Conservation (phyloP, 2,329 filamentous ascomycete genomes). For the Fusarium sp. region DNA sequence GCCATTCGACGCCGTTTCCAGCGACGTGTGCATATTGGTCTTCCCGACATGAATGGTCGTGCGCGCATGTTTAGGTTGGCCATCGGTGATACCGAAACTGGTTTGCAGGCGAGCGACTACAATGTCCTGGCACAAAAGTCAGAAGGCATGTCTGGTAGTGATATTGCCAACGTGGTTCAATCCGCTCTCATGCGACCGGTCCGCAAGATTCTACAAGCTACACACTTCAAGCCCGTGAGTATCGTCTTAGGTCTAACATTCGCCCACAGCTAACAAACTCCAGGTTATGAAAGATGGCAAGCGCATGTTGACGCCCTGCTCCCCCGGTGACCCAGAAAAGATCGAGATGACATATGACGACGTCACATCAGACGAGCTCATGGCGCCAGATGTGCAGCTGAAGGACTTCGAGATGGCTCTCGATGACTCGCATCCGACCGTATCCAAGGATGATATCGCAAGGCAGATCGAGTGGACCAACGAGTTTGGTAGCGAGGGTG, state of each 20-base stretch:
- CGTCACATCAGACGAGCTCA: conserved; percentile 83
- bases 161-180: conserved; percentile 96
- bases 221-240: conserved; percentile 93
- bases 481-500: conserved; percentile 94
- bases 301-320: conserved; percentile 87
- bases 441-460: conserved; percentile 86
- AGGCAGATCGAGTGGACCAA: conserved; percentile 93
- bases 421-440: conserved; percentile 88
- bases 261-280: conserved; percentile 11
- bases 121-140: conserved; percentile 83
- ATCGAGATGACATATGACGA: conserved; percentile 95
- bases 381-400: conserved; percentile 86
- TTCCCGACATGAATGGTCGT: conserved; percentile 88
- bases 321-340: conserved; percentile 87
- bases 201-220: conserved; percentile 95
- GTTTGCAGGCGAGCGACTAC: conserved; percentile 82
- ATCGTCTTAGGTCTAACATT: rapidly evolving
- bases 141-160: conserved; percentile 95
- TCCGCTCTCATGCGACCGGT: conserved; percentile 98
- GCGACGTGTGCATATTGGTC: conserved; percentile 91
- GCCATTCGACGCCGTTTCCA: conserved; percentile 98
- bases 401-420: conserved; percentile 97
- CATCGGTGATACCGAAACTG: conserved; percentile 92
- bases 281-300: conserved; percentile 78
- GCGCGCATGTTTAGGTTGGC: conserved; percentile 96